phyloP scores from a whole-genome alignment of 73 alveolate genomes.

The Paramecium tetraurelia region DNA sequence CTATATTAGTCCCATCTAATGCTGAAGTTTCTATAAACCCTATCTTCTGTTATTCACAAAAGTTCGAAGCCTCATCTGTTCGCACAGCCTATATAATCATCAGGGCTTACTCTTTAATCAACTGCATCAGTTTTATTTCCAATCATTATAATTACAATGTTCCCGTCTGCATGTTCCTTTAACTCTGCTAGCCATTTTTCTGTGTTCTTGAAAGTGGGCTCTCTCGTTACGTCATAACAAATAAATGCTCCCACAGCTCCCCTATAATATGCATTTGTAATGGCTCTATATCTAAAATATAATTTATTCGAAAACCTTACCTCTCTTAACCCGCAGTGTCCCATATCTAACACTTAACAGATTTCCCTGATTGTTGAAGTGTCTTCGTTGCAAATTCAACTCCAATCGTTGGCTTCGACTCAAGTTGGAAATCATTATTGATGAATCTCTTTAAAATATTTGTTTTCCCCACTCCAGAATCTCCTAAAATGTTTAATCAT shows the following conservation, averaged over 20 bases:
- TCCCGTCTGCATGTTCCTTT: conserved; percentile 71
- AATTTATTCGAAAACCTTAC: background rate
- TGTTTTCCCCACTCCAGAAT: conserved; percentile 88
- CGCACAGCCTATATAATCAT: conserved; percentile 27
- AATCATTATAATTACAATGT: conserved; percentile 54
- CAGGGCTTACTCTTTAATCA: conserved; percentile 37
- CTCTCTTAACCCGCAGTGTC: conserved; percentile 88
- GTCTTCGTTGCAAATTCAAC: conserved; percentile 90
- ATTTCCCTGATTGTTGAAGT: conserved; percentile 67
- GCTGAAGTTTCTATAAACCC: conserved; percentile 80
- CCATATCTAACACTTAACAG: conserved; percentile 86
- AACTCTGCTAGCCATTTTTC: conserved; percentile 77
- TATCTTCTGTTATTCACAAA: conserved; percentile 62
- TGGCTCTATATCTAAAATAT: conserved; percentile 70
- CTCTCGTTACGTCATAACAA: conserved; percentile 70
- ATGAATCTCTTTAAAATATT: conserved; percentile 76
- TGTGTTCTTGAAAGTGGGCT: conserved; percentile 67
- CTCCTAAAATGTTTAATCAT: conserved; percentile 65
- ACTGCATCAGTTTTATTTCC: conserved; percentile 70
- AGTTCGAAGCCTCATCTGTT: conserved; percentile 68
- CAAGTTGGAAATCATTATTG: conserved; percentile 72
- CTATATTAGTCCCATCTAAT: conserved; percentile 65
- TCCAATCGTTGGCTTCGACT: conserved; percentile 87
- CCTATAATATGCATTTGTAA: conserved; percentile 78
- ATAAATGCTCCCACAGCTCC: conserved; percentile 86